These are phyloP conservation scores for Metschnikowia similis DNA, from an alignment of 805 yeast genomes.

Conservation along the genomic window DNA sequence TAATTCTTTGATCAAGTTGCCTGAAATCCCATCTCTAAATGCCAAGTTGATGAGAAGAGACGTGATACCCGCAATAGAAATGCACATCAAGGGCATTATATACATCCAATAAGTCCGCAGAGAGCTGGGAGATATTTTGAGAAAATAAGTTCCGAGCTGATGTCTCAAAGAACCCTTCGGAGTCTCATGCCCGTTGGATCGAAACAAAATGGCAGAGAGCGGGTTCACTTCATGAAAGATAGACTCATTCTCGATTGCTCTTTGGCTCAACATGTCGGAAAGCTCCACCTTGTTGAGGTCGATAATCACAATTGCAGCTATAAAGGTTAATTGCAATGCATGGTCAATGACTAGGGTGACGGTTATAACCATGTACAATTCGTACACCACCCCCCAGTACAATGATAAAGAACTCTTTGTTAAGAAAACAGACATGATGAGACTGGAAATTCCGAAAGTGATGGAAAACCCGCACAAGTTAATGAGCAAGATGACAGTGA, in stretches of 20 bases:
- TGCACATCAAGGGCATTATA: conserved; percentile 18
- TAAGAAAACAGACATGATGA: not conserved
- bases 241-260: conserved; percentile 17
- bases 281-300: conserved; percentile 64
- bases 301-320: conserved; percentile 60
- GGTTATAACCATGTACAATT: conserved; percentile 9
- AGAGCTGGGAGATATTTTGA: conserved; percentile 10
- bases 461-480: conserved; percentile 17
- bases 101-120: conserved; percentile 10
- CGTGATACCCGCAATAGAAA: not conserved
- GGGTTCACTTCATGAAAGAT: conserved; percentile 25
- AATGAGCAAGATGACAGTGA: conserved; percentile 19
- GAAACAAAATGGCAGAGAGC: conserved; percentile 23
- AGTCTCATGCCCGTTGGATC: conserved; percentile 15
- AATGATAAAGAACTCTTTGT: not conserved
- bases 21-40: not conserved
- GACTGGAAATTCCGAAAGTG: conserved; percentile 4
- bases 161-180: conserved; percentile 20
- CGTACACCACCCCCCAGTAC: not conserved
- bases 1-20: not conserved
- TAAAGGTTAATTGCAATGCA: conserved; percentile 57
- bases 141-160: conserved; percentile 22
- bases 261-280: conserved; percentile 39
- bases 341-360: conserved; percentile 55
- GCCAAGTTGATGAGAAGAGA: not conserved